These are phyloP conservation scores for Stachybotrys echinatus DNA, from an alignment of 2,329 filamentous ascomycete species.

Conservation along the genomic window DNA sequence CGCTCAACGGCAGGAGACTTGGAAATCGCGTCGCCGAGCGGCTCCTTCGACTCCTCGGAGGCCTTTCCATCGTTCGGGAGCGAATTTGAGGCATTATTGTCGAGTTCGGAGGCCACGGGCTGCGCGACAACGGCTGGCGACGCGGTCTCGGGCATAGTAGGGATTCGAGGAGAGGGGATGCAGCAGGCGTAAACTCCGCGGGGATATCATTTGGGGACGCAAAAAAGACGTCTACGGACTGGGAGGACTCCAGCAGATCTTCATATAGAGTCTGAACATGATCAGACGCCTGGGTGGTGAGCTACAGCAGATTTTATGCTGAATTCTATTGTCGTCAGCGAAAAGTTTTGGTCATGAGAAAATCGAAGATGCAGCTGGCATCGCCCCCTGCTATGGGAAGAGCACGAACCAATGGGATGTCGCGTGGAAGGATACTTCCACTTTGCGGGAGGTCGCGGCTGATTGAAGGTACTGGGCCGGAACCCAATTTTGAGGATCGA, in stretches of 20 bases:
- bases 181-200: constrained; percentile 47
- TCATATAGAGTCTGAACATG: constrained; percentile 49
- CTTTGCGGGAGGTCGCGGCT: no score
- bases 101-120: constrained; percentile 20
- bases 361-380: constrained; percentile 12
- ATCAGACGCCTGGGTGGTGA: constrained; percentile 42
- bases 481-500: not conserved
- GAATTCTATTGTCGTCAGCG: constrained; percentile 42
- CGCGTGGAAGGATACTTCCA: not conserved
- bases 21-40: not conserved
- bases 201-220: constrained; percentile 51
- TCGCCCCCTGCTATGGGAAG: not conserved
- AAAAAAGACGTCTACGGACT: constrained; percentile 52
- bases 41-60: constrained; percentile 6
- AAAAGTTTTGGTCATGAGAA: constrained; percentile 39
- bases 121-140: constrained; percentile 39
- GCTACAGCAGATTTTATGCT: constrained; percentile 37
- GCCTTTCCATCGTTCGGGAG: constrained; percentile 12
- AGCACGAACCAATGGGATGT: not conserved
- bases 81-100: constrained; percentile 14
- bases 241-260: constrained; percentile 37
- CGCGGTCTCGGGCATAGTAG: constrained; percentile 57
- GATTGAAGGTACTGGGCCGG: not conserved
- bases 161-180: constrained; percentile 35
- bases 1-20: not conserved